These are phyloP conservation scores for Calonectria montana DNA, from an alignment of 2,329 filamentous ascomycete genomes.

Conservation along the genomic window DNA sequence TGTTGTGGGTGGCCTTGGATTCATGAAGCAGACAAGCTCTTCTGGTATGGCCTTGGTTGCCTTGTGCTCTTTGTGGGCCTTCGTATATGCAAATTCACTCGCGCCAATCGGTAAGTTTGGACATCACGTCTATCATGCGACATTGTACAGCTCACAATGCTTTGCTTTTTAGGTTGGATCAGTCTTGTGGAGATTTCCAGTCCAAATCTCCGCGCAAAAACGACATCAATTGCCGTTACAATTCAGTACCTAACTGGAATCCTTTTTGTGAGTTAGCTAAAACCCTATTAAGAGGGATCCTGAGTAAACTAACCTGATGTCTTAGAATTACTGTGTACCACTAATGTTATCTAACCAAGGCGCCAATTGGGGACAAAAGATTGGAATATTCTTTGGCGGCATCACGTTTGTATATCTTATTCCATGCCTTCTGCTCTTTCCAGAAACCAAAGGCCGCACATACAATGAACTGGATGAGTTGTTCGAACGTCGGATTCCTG, in stretches of 20 bases:
- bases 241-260: conserved; percentile 20
- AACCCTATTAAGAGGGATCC: not conserved
- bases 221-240: conserved; percentile 17
- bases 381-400: conserved; percentile 30
- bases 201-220: conserved; percentile 21
- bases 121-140: too few relatives aligned
- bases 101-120: conserved; percentile 19
- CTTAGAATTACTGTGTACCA: conserved; percentile 31
- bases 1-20: conserved; percentile 16
- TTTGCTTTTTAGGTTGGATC: conserved; percentile 15
- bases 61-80: conserved; percentile 24
- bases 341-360: conserved; percentile 36
- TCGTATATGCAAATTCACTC: conserved; percentile 20
- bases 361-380: conserved; percentile 20
- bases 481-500: conserved; percentile 31
- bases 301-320: not conserved
- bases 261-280: conserved; percentile 13
- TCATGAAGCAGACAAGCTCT: conserved; percentile 17
- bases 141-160: not conserved
- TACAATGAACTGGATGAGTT: conserved; percentile 37
- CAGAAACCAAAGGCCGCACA: conserved; percentile 37
- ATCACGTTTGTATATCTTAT: conserved; percentile 29
- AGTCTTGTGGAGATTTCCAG: conserved; percentile 22
- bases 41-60: conserved; percentile 21
- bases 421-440: conserved; percentile 24